These are phyloP conservation scores for Kodamaea fungicola DNA, from an alignment of 1,139 yeast genomes.

Conservation along the genomic window DNA sequence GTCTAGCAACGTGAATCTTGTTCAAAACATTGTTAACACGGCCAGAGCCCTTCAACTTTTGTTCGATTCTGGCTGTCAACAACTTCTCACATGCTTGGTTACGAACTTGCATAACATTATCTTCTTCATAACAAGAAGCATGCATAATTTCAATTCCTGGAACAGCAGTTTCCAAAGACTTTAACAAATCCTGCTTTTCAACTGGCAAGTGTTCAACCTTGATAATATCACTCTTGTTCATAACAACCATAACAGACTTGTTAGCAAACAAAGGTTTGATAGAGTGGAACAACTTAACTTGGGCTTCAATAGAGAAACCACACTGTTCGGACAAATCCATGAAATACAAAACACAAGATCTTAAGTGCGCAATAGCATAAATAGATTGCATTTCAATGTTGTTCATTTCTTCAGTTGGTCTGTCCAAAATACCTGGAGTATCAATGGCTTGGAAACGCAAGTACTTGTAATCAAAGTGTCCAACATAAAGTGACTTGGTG, in stretches of 20 bases:
- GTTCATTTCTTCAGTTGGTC: conserved; percentile 99
- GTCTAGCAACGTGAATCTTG: conserved; percentile 92
- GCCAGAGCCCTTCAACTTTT: conserved; percentile 89
- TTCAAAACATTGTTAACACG: conserved; percentile 86
- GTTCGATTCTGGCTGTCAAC: conserved; percentile 93
- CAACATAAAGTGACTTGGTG: conserved; percentile 90
- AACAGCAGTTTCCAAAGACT: conserved; percentile 50
- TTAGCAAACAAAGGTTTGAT: conserved; percentile 96
- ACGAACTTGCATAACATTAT: conserved; percentile 92
- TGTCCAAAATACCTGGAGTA: conserved; percentile 97
- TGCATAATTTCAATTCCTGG: conserved; percentile 91
- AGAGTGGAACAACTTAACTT: conserved; percentile 93
- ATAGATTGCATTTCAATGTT: conserved; percentile 99
- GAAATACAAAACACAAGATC: conserved; percentile 93
- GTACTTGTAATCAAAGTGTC: conserved; percentile 97
- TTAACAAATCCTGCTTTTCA: conserved; percentile 69
- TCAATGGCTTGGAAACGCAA: conserved; percentile 97
- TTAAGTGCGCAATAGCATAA: conserved; percentile 95
- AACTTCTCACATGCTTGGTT: conserved; percentile 96
- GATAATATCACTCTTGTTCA: conserved; percentile 92
- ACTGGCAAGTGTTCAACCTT: conserved; percentile 77
- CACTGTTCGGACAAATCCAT: conserved; percentile 99
- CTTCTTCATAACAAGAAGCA: conserved; percentile 91
- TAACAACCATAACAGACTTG: conserved; percentile 91
- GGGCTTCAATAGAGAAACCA: conserved; percentile 96